A percentile compares a stretch with the other conserved stretches of the same genome.
Evolutionary conservation across 371 early-diverging fungal species (phyloP).

Genomic region (Mortierella sp.): DNA sequence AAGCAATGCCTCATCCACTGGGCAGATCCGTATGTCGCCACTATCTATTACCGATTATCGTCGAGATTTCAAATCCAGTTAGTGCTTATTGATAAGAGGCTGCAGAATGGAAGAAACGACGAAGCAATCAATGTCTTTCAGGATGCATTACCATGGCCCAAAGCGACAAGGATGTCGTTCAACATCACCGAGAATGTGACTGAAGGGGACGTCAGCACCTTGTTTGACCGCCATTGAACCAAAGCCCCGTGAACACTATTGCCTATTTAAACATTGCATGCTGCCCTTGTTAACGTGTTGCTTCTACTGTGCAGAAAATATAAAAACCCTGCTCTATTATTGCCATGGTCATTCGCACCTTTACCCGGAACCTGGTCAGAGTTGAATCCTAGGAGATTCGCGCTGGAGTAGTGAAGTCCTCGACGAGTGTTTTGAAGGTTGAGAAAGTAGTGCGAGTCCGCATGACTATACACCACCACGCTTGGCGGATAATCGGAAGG

Average conservation of each 20-base stretch:
- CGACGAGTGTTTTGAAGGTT: conserved; percentile 20
- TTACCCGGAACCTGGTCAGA: not conserved
- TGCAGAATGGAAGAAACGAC: not conserved
- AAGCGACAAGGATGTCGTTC: conserved; percentile 66
- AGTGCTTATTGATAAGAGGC: not conserved
- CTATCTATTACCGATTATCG: conserved; percentile 53
- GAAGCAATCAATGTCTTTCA: not conserved
- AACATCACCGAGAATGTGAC: conserved; percentile 67
- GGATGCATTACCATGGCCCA: conserved; percentile 66
- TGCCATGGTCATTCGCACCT: conserved; percentile 3
- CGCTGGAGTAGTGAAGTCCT: conserved; percentile 21
- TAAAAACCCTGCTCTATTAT: not conserved
- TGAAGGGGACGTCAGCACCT: conserved; percentile 23
- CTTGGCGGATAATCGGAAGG: conserved; percentile 16
- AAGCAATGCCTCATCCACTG: conserved; percentile 63
- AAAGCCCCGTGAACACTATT: not conserved
- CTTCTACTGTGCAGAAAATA: too few species aligned
- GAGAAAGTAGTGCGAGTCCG: conserved; percentile 11
- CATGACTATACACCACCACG: conserved; percentile 9
- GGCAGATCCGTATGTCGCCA: conserved; percentile 67
- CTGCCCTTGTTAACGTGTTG: too few species aligned
- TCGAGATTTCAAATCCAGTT: not conserved
- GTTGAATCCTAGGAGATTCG: not conserved
- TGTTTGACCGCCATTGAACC: conserved; percentile 23
- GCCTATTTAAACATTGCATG: not conserved